A percentile compares a stretch with the other conserved stretches of the same genome.
Evolutionary conservation across 2,329 filamentous ascomycete species (phyloP).

Genomic region (Talaromyces sp.): DNA sequence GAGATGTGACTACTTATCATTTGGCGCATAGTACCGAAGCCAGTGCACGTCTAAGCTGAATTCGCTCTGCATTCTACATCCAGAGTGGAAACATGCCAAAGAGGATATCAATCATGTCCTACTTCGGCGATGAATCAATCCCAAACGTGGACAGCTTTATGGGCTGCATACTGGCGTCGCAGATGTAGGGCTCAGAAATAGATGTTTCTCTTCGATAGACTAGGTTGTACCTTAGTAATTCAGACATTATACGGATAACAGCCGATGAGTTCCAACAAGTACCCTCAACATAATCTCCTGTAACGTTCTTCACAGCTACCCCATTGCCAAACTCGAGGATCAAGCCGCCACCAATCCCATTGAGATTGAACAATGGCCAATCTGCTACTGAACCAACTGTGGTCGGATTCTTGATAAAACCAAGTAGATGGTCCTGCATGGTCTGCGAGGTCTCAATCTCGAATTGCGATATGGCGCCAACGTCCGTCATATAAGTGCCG

Average conservation of each 20-base stretch:
- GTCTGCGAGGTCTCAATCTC: constrained; percentile 24
- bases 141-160: no score
- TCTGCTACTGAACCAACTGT: constrained; percentile 12
- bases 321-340: neutral
- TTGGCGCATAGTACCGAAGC: no score
- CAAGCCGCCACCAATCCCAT: neutral
- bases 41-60: no score
- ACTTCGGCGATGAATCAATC: no score
- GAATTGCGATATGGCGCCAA: constrained; percentile 6
- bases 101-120: no score
- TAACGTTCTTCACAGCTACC: neutral
- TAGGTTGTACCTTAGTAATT: neutral
- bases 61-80: no score
- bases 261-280: neutral
- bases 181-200: neutral
- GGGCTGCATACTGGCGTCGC: no score
- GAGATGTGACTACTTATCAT: no score
- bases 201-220: neutral
- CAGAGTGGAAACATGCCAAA: no score
- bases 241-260: neutral
- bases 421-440: constrained; percentile 30
- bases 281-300: neutral
- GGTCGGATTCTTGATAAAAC: constrained; percentile 26
- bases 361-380: constrained; percentile 18
- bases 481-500: constrained; percentile 21